Evolutionary conservation across 2,329 filamentous ascomycete species (phyloP).

Genomic region (Aspergillus eucalypticola): DNA sequence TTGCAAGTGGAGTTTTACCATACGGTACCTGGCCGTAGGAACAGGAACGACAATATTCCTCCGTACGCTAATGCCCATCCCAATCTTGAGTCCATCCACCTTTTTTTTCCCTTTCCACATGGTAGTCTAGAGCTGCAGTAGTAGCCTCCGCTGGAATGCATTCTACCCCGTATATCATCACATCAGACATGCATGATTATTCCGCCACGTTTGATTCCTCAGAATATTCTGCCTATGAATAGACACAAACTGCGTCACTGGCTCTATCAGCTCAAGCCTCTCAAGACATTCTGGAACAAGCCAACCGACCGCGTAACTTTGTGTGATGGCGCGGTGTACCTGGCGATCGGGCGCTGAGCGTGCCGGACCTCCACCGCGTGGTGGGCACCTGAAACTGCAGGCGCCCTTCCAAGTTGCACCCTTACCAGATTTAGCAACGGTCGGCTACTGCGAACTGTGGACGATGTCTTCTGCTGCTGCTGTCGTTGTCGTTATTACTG

Average conservation of each 20-base stretch:
- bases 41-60: neutral
- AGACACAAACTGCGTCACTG: no score
- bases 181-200: neutral
- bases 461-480: neutral
- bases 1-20: constrained; percentile 8
- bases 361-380: constrained; percentile 2
- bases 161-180: neutral
- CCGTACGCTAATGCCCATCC: constrained; percentile 2
- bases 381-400: constrained; percentile 7
- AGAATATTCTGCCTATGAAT: no score
- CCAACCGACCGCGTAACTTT: neutral
- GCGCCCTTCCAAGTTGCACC: neutral
- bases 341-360: constrained; percentile 6
- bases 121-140: neutral
- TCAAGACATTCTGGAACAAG: constrained; percentile 4
- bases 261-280: no score
- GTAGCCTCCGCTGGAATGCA: neutral
- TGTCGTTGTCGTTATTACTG: neutral
- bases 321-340: neutral
- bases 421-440: neutral
- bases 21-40: constrained; percentile 2
- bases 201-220: no score
- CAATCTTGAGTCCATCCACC: constrained; percentile 1
- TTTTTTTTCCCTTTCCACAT: neutral
- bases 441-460: neutral